Evolutionary conservation across 2,329 filamentous ascomycete genomes (phyloP).

Genomic region (Cladosporium sphaerospermum): DNA sequence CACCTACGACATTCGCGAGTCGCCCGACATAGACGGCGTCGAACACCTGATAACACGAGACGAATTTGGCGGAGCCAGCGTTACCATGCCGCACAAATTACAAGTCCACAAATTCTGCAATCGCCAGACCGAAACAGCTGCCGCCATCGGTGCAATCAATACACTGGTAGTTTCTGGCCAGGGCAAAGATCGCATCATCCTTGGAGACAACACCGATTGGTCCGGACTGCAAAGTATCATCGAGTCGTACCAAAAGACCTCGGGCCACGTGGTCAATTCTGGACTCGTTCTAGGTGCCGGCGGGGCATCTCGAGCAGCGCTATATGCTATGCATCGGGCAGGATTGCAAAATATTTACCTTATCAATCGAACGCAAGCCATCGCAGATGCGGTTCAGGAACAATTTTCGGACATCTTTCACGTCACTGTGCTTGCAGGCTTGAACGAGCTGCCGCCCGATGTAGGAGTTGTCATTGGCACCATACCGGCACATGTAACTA

Average conservation of each 20-base stretch:
- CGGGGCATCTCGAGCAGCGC: not conserved
- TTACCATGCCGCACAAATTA: constrained; percentile 2
- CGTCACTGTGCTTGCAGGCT: not conserved
- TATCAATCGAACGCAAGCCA: not conserved
- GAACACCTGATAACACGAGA: not conserved
- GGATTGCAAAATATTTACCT: not conserved
- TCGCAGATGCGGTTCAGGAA: not conserved
- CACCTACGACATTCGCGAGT: not conserved
- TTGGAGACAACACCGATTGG: constrained; percentile 8
- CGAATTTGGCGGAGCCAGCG: not conserved
- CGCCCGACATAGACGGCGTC: not conserved
- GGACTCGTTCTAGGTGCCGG: not conserved
- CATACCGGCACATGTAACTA: not conserved
- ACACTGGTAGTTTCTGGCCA: not conserved
- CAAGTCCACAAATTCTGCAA: not conserved
- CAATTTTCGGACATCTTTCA: not conserved
- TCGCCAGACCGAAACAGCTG: not conserved
- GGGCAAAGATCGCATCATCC: not conserved
- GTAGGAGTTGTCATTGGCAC: not conserved
- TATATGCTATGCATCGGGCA: not conserved
- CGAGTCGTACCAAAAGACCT: not conserved
- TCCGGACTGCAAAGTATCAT: not conserved
- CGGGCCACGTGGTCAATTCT: not conserved
- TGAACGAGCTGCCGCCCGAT: constrained; percentile 1
- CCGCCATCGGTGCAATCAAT: not conserved